phyloP scores from a whole-genome alignment of 306 rosid species.

The Cercis canadensis region DNA sequence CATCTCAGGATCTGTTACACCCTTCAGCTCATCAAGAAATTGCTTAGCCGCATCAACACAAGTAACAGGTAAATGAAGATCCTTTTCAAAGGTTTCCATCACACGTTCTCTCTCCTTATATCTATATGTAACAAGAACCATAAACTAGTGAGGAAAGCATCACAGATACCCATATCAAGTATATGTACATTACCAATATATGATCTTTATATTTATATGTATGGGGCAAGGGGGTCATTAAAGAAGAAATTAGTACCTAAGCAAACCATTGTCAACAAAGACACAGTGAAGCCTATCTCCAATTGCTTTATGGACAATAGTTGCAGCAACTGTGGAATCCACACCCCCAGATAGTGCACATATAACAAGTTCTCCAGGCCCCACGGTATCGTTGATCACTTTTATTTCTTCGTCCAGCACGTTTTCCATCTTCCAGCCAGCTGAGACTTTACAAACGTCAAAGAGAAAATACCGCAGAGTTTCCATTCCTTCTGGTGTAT shows the following conservation, averaged over 20 bases:
- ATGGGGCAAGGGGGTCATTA: no score
- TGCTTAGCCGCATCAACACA: conserved; percentile 76
- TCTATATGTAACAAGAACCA: conserved; percentile 43
- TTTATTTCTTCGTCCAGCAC: conserved; percentile 83
- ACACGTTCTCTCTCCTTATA: conserved; percentile 92
- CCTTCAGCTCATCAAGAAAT: conserved; percentile 78
- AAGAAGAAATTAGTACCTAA: conserved; percentile 56
- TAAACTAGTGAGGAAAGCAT: not conserved
- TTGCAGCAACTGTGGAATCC: conserved; percentile 96
- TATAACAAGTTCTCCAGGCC: conserved; percentile 73
- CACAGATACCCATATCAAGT: not conserved
- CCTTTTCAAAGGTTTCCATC: conserved; percentile 82
- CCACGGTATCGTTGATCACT: conserved; percentile 65
- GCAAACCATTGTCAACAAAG: conserved; percentile 92
- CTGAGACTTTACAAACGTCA: conserved; percentile 70
- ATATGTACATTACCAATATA: not conserved
- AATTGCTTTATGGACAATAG: conserved; percentile 90
- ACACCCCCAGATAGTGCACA: conserved; percentile 98
- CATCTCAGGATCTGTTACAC: conserved; percentile 88
- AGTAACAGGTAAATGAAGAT: conserved; percentile 88
- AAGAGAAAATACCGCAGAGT: conserved; percentile 69
- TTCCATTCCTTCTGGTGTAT: conserved; percentile 90
- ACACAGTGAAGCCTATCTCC: conserved; percentile 95
- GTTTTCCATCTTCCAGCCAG: conserved; percentile 91
- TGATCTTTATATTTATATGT: not conserved